These are phyloP conservation scores for Penicillium sp. DNA, from an alignment of 2,329 filamentous ascomycete species.

Conservation along the genomic window DNA sequence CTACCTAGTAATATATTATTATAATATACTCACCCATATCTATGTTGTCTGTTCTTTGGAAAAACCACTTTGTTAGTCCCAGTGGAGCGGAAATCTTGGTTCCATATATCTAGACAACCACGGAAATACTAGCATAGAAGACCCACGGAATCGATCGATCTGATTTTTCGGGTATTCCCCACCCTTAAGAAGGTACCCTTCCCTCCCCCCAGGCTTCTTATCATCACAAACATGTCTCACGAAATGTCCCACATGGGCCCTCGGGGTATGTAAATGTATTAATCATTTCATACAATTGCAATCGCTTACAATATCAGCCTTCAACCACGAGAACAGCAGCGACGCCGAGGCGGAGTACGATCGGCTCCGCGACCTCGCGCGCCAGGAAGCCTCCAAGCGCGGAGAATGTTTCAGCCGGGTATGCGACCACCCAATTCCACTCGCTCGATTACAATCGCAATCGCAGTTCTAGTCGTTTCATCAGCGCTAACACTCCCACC, in stretches of 20 bases:
- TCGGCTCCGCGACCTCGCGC: constrained; percentile 77
- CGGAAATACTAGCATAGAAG: constrained; percentile 8
- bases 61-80: neutral
- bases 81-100: neutral
- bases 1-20: too few relatives aligned
- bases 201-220: neutral
- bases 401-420: constrained; percentile 73
- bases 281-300: neutral
- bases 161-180: constrained; percentile 21
- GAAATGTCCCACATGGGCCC: constrained; percentile 45
- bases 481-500: constrained; percentile 43
- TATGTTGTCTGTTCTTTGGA: neutral
- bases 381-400: constrained; percentile 75
- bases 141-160: constrained; percentile 15
- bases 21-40: too few relatives aligned
- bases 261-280: constrained; percentile 32
- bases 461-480: neutral
- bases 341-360: constrained; percentile 86
- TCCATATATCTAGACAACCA: neutral
- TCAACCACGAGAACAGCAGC: constrained; percentile 67
- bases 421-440: constrained; percentile 16
- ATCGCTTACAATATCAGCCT: constrained; percentile 52
- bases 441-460: neutral
- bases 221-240: constrained; percentile 35
- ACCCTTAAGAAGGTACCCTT: constrained; percentile 5